Base-by-base conservation (phyloP, 202 grass and related monocot genomes). In the Zizania palustris region DNA sequence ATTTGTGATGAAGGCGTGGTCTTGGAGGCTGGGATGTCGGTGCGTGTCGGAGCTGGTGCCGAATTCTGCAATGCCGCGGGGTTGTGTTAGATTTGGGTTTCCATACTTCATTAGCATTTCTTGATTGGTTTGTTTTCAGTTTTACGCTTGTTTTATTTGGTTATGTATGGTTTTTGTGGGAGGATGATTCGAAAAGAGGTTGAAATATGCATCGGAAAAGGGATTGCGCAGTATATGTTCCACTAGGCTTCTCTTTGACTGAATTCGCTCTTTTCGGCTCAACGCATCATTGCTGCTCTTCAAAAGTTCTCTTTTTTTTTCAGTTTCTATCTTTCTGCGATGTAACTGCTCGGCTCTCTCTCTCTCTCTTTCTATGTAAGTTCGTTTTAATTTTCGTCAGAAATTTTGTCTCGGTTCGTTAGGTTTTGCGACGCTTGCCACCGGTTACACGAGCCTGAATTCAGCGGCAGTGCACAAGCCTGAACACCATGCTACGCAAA, bases 11-110 rank as follows among this genome's bases (percentile, higher is more conserved):
- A n/a, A 53, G 16, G 50, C 16, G 50, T 53, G 50, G 7, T 54
- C 16, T 54, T 46, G 41, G 41, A 5, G n/a, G 56, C 16, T 8
- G 9, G 35, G 49, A 1, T 18, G 48, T 22, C 66, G 73, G 11
- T n/a, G 11, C 61, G 55, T 33, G 54, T 33, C 8, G 58, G 34
- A n/a, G 13, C 5, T 41, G 40, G 1, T 7, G 71, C 12, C n/a
- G 16, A 66, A 76, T 84, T 84, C 65, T 28, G 81, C 81, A 88
- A 81, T 84, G 77, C 36, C 9, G 59, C 49, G 14, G 40, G 18
- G 45, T 66, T 71, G 2, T 19, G 5, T 6, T 56, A 3, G 58
- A 68, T 65, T 64, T 38, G 3, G 0, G 51, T 3, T 3, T 16
- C 9, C 16, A 11, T 7, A 42, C 68, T 35, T 18, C 0, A 2